phyloP scores from a whole-genome alignment of 164 flowering plant species.

The Liquidambar formosana region DNA sequence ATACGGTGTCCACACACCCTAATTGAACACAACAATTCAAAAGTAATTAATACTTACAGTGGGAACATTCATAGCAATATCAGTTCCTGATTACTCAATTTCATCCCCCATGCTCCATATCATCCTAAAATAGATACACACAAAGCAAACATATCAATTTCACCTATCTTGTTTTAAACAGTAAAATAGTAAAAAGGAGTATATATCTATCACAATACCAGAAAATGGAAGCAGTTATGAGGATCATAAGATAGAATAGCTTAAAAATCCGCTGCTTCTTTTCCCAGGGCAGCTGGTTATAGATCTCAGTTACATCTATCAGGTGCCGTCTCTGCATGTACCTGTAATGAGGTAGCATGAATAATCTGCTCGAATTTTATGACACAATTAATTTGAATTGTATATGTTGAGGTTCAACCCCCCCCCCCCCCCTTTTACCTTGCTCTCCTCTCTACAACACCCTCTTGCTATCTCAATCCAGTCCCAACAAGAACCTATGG shows the following conservation, averaged over 20 bases:
- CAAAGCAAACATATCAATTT: background rate
- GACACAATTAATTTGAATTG: no score
- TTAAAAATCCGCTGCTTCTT: constrained; percentile 68
- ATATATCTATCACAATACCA: constrained; percentile 63
- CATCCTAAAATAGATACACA: constrained; percentile 17
- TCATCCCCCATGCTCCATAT: constrained; percentile 17
- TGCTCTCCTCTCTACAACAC: no score
- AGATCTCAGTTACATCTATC: constrained; percentile 87
- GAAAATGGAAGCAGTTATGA: constrained; percentile 52
- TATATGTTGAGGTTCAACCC: no score
- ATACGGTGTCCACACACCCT: background rate
- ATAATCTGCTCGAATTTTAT: background rate
- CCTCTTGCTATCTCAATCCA: no score
- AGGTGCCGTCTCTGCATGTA: constrained; percentile 53
- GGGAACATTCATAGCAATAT: background rate
- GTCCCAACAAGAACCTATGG: no score
- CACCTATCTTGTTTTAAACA: background rate
- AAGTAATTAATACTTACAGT: background rate
- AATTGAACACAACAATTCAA: background rate
- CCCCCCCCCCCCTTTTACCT: no score
- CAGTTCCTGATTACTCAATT: background rate
- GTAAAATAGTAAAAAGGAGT: background rate
- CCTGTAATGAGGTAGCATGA: constrained; percentile 33
- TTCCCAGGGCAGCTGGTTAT: constrained; percentile 60
- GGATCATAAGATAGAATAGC: constrained; percentile 47